Conservation (phyloP, 129 eudicot species). For the Artemisia argyi region DNA sequence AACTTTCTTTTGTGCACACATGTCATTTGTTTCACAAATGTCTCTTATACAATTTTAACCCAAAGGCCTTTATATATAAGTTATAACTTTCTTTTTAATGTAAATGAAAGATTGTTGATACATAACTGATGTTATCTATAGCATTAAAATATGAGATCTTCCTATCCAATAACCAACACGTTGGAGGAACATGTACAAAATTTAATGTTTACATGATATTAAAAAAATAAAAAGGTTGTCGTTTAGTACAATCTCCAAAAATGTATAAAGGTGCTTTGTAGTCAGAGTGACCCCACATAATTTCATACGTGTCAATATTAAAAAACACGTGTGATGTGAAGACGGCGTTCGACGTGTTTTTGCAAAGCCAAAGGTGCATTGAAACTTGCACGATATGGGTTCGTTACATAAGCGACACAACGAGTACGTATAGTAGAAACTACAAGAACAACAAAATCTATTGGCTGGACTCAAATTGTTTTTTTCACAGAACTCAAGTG, state of each 20-base stretch:
- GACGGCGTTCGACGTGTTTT: conserved; percentile 27
- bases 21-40: no score
- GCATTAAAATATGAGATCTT: neutral
- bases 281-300: conserved; percentile 14
- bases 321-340: conserved; percentile 27
- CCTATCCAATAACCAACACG: neutral
- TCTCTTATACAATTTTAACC: no score
- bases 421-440: neutral
- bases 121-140: no score
- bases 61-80: no score
- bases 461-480: no score
- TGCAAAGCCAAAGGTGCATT: conserved; percentile 25
- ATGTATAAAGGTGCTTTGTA: conserved; percentile 7
- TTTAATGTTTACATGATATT: no score
- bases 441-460: neutral
- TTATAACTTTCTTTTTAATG: no score
- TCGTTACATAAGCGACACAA: conserved; percentile 22
- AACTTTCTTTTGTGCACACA: no score
- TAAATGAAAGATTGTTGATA: neutral
- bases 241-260: conserved; percentile 17
- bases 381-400: conserved; percentile 32
- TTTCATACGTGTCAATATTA: conserved; percentile 19
- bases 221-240: neutral
- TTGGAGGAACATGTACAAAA: neutral
- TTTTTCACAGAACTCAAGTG: no score